Conservation (phyloP, 352 stramenopile genomes). For the Phytopythium kandeliae region DNA sequence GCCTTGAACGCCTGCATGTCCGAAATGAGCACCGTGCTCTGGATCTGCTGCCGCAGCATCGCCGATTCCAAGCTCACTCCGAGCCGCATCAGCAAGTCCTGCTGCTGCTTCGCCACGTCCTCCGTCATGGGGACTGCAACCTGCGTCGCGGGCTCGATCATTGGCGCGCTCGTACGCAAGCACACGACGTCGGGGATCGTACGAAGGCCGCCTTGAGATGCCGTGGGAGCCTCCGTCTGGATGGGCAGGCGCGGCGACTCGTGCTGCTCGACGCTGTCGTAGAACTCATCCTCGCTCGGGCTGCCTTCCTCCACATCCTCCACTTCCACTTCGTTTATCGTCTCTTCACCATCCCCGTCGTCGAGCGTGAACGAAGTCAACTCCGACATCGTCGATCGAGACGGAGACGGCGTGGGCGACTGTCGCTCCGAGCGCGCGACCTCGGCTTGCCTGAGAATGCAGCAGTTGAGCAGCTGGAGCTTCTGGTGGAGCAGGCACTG, state of each 20-base stretch:
- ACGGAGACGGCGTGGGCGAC: neutral
- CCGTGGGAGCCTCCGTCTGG: neutral
- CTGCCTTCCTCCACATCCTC: slow-evolving; percentile 24
- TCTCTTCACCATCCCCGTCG: slow-evolving; percentile 14
- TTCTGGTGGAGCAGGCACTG: slow-evolving; percentile 81
- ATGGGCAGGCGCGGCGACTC: slow-evolving; percentile 6
- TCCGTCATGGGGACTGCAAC: slow-evolving; percentile 66
- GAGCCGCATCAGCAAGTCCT: slow-evolving; percentile 66
- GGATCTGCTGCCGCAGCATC: slow-evolving; percentile 66
- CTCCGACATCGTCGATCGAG: slow-evolving; percentile 16
- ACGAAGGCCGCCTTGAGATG: slow-evolving; percentile 28
- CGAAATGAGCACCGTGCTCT: slow-evolving; percentile 64
- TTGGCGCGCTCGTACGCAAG: slow-evolving; percentile 31
- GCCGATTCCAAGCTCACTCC: slow-evolving; percentile 58
- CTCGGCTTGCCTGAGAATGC: slow-evolving; percentile 48
- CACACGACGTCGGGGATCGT: slow-evolving; percentile 29
- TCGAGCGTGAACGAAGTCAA: slow-evolving; percentile 26
- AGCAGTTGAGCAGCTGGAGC: slow-evolving; percentile 74
- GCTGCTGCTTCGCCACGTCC: slow-evolving; percentile 70
- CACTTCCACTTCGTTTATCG: slow-evolving; percentile 1
- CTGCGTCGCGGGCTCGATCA: slow-evolving; percentile 71
- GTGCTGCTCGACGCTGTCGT: slow-evolving; percentile 65
- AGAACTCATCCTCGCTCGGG: slow-evolving; percentile 78
- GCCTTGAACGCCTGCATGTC: slow-evolving; percentile 88
- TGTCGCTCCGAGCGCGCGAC: slow-evolving; percentile 2